phyloP scores from a whole-genome alignment of 805 yeast genomes.

The Metschnikowia noctiluminum region DNA sequence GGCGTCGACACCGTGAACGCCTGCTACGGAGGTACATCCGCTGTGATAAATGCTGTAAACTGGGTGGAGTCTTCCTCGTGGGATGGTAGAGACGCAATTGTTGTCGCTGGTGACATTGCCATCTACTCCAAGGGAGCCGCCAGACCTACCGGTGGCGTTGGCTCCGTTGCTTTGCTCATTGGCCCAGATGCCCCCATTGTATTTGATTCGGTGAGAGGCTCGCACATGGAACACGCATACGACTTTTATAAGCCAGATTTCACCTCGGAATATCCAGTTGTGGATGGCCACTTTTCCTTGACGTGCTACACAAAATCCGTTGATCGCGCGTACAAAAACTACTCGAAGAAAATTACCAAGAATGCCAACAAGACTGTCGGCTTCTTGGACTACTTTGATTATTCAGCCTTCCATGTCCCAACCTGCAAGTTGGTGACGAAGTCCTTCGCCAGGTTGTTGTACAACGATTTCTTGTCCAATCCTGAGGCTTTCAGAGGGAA shows the following conservation, averaged over 20 bases:
- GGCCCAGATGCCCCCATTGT: conserved; percentile 98
- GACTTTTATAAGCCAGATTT: conserved; percentile 98
- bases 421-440: conserved; percentile 93
- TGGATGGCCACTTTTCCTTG: conserved; percentile 95
- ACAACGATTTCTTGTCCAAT: conserved; percentile 78
- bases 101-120: conserved; percentile 97
- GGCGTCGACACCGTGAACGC: conserved; percentile 96
- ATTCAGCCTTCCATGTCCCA: conserved; percentile 96
- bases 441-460: conserved; percentile 87
- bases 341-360: conserved; percentile 66
- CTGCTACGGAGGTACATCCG: conserved; percentile 97
- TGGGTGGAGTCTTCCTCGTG: conserved; percentile 95
- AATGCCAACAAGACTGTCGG: conserved; percentile 53
- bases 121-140: conserved; percentile 96
- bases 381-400: conserved; percentile 71
- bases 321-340: conserved; percentile 79
- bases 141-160: conserved; percentile 99
- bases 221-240: conserved; percentile 94
- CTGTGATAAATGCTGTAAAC: conserved; percentile 87
- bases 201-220: conserved; percentile 83
- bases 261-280: conserved; percentile 93
- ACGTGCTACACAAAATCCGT: conserved; percentile 92
- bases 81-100: conserved; percentile 98
- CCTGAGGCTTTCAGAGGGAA: conserved; percentile 51
- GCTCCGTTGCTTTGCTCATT: conserved; percentile 88